Percentiles rank a stretch among this genome's conserved stretches.
phyloP scores from a whole-genome alignment of 345 rosid species.

The Citrus unshiu region DNA sequence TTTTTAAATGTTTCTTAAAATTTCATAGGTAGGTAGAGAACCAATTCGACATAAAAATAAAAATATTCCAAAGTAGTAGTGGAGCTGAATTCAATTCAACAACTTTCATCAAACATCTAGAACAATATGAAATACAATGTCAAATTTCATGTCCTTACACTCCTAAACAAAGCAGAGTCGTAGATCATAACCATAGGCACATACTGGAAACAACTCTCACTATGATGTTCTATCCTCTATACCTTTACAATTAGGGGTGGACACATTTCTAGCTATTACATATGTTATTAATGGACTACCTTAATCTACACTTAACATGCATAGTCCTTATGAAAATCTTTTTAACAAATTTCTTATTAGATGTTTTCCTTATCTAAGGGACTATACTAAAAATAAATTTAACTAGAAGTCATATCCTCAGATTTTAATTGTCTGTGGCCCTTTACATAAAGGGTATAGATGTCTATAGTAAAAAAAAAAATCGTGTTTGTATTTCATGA shows the following conservation, averaged over 20 bases:
- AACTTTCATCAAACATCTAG: neutral
- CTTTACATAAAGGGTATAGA: neutral
- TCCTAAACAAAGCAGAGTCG: neutral
- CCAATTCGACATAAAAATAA: neutral
- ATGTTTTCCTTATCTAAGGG: neutral
- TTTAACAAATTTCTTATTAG: neutral
- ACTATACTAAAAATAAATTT: neutral
- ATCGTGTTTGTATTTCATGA: neutral
- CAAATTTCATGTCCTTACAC: neutral
- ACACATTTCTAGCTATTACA: neutral
- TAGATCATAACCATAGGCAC: neutral
- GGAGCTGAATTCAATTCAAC: neutral
- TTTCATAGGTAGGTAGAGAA: neutral
- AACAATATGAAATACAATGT: neutral
- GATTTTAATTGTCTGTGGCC: neutral
- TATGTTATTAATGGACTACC: neutral
- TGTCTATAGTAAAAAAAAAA: neutral
- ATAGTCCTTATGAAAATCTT: neutral
- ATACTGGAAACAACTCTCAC: neutral
- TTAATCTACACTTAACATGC: neutral
- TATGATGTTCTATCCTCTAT: neutral
- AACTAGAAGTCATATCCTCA: neutral
- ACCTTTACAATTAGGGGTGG: neutral
- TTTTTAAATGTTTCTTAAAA: neutral
- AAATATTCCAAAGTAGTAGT: neutral